Conservation (phyloP, 2,329 filamentous ascomycete genomes). For the Sordariomycetes sp. region DNA sequence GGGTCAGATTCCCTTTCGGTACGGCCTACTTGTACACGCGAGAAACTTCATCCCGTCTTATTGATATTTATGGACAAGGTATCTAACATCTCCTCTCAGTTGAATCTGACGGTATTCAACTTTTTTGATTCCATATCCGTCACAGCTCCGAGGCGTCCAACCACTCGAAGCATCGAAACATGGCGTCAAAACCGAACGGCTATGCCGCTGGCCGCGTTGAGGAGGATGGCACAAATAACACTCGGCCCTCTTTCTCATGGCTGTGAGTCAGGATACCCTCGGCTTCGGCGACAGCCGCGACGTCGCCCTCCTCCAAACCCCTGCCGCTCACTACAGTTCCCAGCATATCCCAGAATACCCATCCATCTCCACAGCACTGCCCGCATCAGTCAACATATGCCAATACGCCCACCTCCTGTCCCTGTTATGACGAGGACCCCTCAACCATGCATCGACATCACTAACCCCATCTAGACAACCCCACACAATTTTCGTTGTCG, state of each 20-base stretch:
- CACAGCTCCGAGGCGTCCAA: neutral
- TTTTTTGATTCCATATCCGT: neutral
- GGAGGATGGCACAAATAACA: neutral
- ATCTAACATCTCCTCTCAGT: too few species aligned
- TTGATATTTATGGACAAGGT: too few species aligned
- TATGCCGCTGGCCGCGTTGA: neutral
- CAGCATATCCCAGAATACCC: neutral
- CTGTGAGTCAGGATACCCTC: constrained; percentile 6
- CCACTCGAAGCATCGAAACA: constrained; percentile 12
- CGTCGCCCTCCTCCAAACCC: neutral
- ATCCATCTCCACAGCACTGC: neutral
- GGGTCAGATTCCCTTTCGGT: too few species aligned
- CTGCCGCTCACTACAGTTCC: neutral
- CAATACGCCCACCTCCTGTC: neutral
- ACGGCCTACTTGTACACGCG: too few species aligned
- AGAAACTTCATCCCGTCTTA: too few species aligned
- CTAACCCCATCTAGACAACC: constrained; percentile 26
- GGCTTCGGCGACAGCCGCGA: neutral
- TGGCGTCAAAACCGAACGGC: constrained; percentile 15
- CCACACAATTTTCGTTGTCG: constrained; percentile 40
- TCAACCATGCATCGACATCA: neutral
- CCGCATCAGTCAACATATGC: neutral
- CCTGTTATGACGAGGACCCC: neutral
- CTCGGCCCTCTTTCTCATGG: constrained; percentile 8
- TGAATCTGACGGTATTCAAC: neutral